Evolutionary conservation across 768 basidiomycete genomes (phyloP), one percentile per base, ranked within the genome.

Genomic region (Plicaturopsis crispa): DNA sequence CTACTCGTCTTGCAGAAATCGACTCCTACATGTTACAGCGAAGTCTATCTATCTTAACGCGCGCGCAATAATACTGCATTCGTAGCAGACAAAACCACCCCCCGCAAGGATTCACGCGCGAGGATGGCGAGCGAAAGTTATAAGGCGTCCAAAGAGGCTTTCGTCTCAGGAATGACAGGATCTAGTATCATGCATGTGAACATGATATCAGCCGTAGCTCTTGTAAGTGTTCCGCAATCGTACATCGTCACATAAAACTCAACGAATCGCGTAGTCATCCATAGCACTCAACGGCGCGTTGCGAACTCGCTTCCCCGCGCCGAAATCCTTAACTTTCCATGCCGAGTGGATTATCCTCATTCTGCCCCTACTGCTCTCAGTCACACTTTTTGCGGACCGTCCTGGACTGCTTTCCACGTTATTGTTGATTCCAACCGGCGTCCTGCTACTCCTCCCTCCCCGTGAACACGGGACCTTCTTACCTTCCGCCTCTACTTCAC

Each of bases 121-220:
- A n/a, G n/a, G n/a, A n/a, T n/a, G n/a, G n/a, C n/a, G n/a, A n/a
- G 8, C 10, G 26, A 28, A 8, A 17, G 42, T 33, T 93, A 93
- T 70, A 91, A 88, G 56, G 47, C 66, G 6, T 75, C 71, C 6
- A 94, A 94, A 58, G 85, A 89, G 62, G 75, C 73, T 0, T 94
- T 92, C 51, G 82, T 90, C 26, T 78, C 86, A 5, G 75, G 78
- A 26, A 74, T 70, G 59, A 70, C 69, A 1, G 91, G 91, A 2
- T 83, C 84, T 0, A 73, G 78, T 3, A 65, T 92, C 3, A 53
- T 53, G 2, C 77, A 81, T 50, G 66, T 92, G 48, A 86, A 89
- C 52, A 47, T 70, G 34, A 63, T 92, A 19, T 83, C 78, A n/a
- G 45, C 65, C 16, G 74, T 76, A 5, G 75, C 74, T 4, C 48